Conservation (phyloP, 176 grass and related monocot genomes). For the Oropetium thomaeum region DNA sequence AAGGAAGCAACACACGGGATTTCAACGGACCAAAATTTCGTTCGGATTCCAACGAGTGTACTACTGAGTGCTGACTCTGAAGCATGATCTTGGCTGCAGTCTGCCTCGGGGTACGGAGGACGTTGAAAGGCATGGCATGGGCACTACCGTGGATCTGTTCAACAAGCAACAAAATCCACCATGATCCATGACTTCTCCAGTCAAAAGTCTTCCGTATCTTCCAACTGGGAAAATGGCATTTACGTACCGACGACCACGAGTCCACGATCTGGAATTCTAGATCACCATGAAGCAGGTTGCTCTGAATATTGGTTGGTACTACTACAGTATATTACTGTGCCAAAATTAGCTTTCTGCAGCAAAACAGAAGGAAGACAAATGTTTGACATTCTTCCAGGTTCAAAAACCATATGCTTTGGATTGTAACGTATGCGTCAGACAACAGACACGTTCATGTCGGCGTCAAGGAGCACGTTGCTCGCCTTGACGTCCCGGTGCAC, state of each 20-base stretch:
- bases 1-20: background rate
- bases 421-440: too few species aligned
- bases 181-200: constrained; percentile 13
- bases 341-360: too few species aligned
- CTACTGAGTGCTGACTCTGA: background rate
- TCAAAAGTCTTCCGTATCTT: constrained; percentile 22
- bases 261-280: background rate
- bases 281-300: background rate
- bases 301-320: constrained; percentile 2
- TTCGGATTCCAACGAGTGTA: background rate
- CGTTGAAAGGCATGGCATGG: background rate
- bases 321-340: background rate
- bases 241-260: background rate
- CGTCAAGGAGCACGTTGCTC: constrained; percentile 64
- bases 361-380: background rate
- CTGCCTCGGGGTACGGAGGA: constrained; percentile 8
- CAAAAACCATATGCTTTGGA: background rate
- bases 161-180: too few species aligned
- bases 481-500: constrained; percentile 78
- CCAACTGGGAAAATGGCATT: constrained; percentile 28
- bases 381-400: background rate
- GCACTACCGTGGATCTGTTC: constrained; percentile 37
- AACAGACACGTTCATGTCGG: constrained; percentile 21
- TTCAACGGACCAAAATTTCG: background rate
- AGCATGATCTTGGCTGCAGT: background rate